phyloP scores from a whole-genome alignment of 2,329 filamentous ascomycete species.

The Ceratocystis smalleyi region DNA sequence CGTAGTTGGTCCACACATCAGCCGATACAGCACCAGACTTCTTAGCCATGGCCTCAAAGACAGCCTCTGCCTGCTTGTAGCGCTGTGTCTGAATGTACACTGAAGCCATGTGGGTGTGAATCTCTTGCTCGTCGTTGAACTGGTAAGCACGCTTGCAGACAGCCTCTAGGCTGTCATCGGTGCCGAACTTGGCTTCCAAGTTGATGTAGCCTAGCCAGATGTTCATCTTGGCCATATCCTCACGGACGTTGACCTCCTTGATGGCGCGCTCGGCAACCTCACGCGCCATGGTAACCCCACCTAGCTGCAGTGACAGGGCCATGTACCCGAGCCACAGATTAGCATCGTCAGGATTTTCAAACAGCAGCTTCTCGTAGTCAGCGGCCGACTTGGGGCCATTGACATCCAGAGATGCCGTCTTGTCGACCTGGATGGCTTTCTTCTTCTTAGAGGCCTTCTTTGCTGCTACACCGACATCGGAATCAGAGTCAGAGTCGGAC shows the following conservation, averaged over 20 bases:
- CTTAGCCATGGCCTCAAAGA: slow-evolving; percentile 77
- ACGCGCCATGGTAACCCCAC: slow-evolving; percentile 74
- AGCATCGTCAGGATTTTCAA: slow-evolving; percentile 87
- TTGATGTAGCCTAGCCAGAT: slow-evolving; percentile 93
- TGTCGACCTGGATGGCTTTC: slow-evolving; percentile 66
- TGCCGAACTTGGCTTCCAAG: slow-evolving; percentile 80
- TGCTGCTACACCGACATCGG: slow-evolving; percentile 35
- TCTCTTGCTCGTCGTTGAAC: slow-evolving; percentile 81
- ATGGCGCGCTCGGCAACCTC: slow-evolving; percentile 83
- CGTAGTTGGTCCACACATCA: slow-evolving; percentile 85
- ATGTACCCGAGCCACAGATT: slow-evolving; percentile 93
- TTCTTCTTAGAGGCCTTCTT: slow-evolving; percentile 53
- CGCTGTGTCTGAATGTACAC: slow-evolving; percentile 92
- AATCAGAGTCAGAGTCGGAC: slow-evolving; percentile 36
- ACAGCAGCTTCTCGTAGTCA: slow-evolving; percentile 84
- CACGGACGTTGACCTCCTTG: slow-evolving; percentile 76
- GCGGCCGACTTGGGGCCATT: slow-evolving; percentile 77
- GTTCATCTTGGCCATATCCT: slow-evolving; percentile 85
- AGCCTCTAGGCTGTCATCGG: slow-evolving; percentile 64
- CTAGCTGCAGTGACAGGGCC: slow-evolving; percentile 91
- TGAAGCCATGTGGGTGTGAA: slow-evolving; percentile 76
- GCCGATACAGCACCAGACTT: slow-evolving; percentile 72
- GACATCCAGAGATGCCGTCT: slow-evolving; percentile 78
- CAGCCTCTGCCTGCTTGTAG: slow-evolving; percentile 68
- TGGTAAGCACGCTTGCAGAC: slow-evolving; percentile 86